Evolutionary conservation across 2,329 filamentous ascomycete species (phyloP).

Genomic region (Fusarium sp.): DNA sequence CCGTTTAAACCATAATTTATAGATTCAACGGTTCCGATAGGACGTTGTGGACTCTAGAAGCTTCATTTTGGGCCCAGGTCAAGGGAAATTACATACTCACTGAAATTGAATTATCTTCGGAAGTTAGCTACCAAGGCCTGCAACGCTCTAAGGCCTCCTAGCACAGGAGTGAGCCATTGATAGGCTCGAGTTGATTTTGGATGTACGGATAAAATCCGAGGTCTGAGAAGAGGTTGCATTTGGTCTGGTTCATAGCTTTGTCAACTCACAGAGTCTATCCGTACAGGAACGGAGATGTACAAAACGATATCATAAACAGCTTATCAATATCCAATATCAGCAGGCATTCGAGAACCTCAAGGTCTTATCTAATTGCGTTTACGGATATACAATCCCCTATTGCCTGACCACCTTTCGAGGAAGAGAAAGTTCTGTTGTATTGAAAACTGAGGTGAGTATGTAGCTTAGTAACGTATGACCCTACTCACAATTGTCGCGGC

Average conservation of each 20-base stretch:
- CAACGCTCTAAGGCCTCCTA: neutral
- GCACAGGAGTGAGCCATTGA: slow-evolving; percentile 8
- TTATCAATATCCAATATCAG: too few relatives aligned
- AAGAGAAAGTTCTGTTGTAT: too few relatives aligned
- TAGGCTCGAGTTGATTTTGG: neutral
- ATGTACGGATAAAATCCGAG: neutral
- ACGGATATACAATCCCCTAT: too few relatives aligned
- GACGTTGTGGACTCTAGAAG: neutral
- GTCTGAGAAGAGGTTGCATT: neutral
- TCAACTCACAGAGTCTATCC: neutral
- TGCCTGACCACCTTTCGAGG: too few relatives aligned
- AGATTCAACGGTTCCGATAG: neutral
- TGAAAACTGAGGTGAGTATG: too few relatives aligned
- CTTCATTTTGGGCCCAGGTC: slow-evolving; percentile 11
- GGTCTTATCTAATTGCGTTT: too few relatives aligned
- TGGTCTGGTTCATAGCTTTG: neutral
- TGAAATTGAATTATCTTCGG: slow-evolving; percentile 30
- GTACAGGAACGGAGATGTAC: too few relatives aligned
- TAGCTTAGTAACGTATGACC: too few relatives aligned
- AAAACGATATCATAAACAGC: too few relatives aligned
- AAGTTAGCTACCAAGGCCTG: slow-evolving; percentile 19
- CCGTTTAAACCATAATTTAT: neutral
- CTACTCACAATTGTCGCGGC: too few relatives aligned
- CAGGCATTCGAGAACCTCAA: too few relatives aligned
- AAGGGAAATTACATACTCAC: slow-evolving; percentile 39